Percentiles rank a stretch among this genome's conserved stretches.
These are phyloP conservation scores for Amniculicola lignicola DNA, from an alignment of 495 filamentous ascomycete genomes.

Conservation along the genomic window DNA sequence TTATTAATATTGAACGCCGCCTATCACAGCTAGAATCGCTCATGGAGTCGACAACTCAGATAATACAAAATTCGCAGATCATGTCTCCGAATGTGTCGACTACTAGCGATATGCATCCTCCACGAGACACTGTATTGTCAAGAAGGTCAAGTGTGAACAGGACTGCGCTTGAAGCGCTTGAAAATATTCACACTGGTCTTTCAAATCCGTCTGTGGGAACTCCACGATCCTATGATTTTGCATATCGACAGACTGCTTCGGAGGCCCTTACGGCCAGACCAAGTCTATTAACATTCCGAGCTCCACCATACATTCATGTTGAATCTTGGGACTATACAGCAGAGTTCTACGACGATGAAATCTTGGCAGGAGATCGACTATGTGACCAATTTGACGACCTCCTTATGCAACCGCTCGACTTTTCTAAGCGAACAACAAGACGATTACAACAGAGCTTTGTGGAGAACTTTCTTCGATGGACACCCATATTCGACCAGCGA, in stretches of 20 bases:
- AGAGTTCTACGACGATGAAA: slow-evolving; percentile 29
- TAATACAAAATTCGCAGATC: slow-evolving; percentile 9
- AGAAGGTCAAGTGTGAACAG: slow-evolving; percentile 15
- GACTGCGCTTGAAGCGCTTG: not conserved
- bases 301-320: slow-evolving; percentile 22
- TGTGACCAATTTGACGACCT: slow-evolving; percentile 18
- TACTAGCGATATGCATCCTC: not conserved
- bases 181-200: not conserved
- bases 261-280: slow-evolving; percentile 27
- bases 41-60: slow-evolving; percentile 14
- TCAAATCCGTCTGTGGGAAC: slow-evolving; percentile 9
- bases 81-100: slow-evolving; percentile 6
- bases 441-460: slow-evolving; percentile 27
- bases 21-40: slow-evolving; percentile 20
- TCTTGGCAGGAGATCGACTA: slow-evolving; percentile 18
- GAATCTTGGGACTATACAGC: slow-evolving; percentile 31
- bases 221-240: slow-evolving; percentile 18
- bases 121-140: slow-evolving; percentile 6
- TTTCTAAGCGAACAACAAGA: slow-evolving; percentile 12
- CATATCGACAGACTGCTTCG: slow-evolving; percentile 27
- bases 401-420: slow-evolving; percentile 11
- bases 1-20: slow-evolving; percentile 12
- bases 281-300: slow-evolving; percentile 18
- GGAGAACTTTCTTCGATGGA: slow-evolving; percentile 29
- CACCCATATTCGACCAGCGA: slow-evolving; percentile 21